Conservation (phyloP, 768 basidiomycete genomes). For the Artomyces pyxidatus region DNA sequence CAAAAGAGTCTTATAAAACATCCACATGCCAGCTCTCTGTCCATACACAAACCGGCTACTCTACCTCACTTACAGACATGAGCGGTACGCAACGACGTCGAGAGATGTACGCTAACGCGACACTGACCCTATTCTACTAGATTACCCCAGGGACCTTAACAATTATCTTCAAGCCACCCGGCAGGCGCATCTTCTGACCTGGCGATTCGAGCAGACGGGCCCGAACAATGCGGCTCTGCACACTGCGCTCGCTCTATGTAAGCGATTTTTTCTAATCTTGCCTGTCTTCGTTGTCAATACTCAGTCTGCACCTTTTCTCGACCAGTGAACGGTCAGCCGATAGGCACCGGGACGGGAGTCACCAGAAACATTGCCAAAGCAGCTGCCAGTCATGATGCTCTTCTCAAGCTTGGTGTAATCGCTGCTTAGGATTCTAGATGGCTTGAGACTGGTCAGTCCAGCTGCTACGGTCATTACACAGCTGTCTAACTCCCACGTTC, state of each 20-base stretch:
- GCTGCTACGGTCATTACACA: no score
- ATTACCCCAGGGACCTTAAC: constrained; percentile 14
- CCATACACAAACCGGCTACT: no score
- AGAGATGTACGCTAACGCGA: no score
- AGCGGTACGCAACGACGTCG: no score
- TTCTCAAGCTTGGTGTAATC: neutral
- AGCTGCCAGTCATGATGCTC: constrained; percentile 7
- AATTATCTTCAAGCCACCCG: constrained; percentile 6
- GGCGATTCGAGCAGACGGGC: constrained; percentile 1
- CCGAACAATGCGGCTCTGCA: constrained; percentile 1
- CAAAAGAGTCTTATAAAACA: no score
- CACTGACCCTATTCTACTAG: neutral
- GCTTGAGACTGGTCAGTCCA: no score
- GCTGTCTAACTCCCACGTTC: no score
- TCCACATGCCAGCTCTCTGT: no score
- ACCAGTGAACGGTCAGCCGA: constrained; percentile 9
- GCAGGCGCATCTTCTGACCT: neutral
- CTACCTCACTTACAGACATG: no score
- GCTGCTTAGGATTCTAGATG: no score
- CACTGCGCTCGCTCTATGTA: constrained; percentile 7
- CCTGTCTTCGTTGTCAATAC: no score
- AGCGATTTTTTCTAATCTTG: no score
- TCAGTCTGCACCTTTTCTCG: neutral
- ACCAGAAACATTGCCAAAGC: constrained; percentile 7
- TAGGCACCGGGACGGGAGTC: constrained; percentile 8